Percentiles rank a stretch among this genome's conserved stretches.
Conservation (phyloP, 805 yeast genomes). For the Myxozyma lipomycoides region DNA sequence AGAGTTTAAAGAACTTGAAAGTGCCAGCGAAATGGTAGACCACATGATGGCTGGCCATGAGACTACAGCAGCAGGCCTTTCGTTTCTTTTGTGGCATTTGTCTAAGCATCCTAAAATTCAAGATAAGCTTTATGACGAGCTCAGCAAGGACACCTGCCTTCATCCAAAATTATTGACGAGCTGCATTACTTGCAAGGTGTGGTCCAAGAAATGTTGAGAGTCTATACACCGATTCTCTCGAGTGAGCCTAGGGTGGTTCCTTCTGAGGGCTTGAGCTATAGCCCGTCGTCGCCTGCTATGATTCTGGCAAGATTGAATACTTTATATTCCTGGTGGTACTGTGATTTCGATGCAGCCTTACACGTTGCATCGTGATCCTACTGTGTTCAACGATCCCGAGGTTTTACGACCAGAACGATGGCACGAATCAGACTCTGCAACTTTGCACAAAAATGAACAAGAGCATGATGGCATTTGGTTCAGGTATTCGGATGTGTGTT, state of each 20-base stretch:
- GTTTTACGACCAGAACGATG: constrained; percentile 60
- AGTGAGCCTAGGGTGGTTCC: constrained; percentile 60
- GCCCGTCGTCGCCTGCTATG: not conserved
- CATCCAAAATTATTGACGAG: constrained; percentile 46
- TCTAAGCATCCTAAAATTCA: constrained; percentile 53
- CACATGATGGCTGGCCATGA: constrained; percentile 77
- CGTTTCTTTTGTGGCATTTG: constrained; percentile 56
- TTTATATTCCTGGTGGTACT: constrained; percentile 52
- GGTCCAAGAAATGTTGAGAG: constrained; percentile 55
- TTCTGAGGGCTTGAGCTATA: constrained; percentile 22
- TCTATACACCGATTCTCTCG: constrained; percentile 71
- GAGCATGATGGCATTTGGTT: constrained; percentile 65
- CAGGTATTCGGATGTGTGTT: constrained; percentile 69
- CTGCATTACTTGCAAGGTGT: constrained; percentile 60
- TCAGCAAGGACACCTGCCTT: constrained; percentile 39
- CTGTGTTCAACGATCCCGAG: constrained; percentile 51
- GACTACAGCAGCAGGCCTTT: constrained; percentile 63
- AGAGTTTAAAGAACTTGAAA: constrained; percentile 35
- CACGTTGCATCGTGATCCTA: constrained; percentile 53
- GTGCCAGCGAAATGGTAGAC: constrained; percentile 53
- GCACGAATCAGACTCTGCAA: constrained; percentile 38
- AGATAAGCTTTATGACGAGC: constrained; percentile 46
- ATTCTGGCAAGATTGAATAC: constrained; percentile 14
- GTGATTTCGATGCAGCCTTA: constrained; percentile 63
- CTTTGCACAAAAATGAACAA: constrained; percentile 46